These are phyloP conservation scores for Nothopassalora personata DNA, from an alignment of 2,329 filamentous ascomycete species.

Conservation along the genomic window DNA sequence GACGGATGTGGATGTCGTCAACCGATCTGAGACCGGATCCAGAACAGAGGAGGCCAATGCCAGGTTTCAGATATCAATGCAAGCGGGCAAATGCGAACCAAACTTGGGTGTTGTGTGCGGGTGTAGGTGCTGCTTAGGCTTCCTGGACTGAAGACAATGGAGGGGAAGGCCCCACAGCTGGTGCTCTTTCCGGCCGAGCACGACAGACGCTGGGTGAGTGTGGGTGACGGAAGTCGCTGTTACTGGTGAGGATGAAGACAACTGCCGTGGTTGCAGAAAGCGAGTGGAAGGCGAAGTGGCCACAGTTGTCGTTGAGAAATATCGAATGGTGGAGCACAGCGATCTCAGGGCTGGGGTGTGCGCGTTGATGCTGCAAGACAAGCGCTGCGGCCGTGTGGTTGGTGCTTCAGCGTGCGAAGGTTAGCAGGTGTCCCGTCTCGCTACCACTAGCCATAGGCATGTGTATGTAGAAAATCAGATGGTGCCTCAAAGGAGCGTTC, in stretches of 20 bases:
- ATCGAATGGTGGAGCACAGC: not conserved
- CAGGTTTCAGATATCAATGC: slow-evolving; percentile 19
- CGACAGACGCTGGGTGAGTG: no score
- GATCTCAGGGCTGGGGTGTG: not conserved
- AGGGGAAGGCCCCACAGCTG: slow-evolving; percentile 19
- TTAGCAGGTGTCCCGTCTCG: slow-evolving; percentile 19
- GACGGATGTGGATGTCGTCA: slow-evolving; percentile 18
- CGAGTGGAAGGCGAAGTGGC: not conserved
- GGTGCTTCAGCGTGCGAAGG: slow-evolving; percentile 15
- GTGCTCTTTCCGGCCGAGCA: not conserved
- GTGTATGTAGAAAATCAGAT: slow-evolving; percentile 12
- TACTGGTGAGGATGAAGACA: not conserved
- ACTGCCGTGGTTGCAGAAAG: not conserved
- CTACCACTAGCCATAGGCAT: slow-evolving; percentile 14
- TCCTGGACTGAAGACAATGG: slow-evolving; percentile 6
- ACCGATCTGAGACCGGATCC: slow-evolving; percentile 12
- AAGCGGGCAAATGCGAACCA: slow-evolving; percentile 13
- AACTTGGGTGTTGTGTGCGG: slow-evolving; percentile 6
- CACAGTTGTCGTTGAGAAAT: not conserved
- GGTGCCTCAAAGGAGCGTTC: slow-evolving; percentile 1
- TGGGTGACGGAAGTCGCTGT: slow-evolving; percentile 1
- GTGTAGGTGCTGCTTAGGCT: not conserved
- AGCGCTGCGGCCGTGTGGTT: slow-evolving; percentile 14
- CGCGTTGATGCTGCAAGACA: slow-evolving; percentile 6
- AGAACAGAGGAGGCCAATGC: slow-evolving; percentile 5